Evolutionary conservation across 345 rosid species (phyloP).

Genomic region (Eucalyptus polyanthemos): DNA sequence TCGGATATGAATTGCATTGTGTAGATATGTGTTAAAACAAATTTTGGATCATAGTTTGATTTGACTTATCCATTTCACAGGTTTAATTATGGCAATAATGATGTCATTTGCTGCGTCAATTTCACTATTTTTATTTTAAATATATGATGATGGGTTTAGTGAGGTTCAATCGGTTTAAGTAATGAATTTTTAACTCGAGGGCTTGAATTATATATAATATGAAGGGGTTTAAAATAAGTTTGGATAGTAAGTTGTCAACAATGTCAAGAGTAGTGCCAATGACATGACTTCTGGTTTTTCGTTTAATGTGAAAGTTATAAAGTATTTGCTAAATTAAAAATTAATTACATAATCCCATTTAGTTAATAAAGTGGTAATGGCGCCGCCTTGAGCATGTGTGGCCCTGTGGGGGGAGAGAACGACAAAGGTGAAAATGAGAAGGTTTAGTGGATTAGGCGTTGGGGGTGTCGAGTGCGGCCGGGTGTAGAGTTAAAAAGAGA

Average conservation of each 20-base stretch:
- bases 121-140: too few relatives aligned
- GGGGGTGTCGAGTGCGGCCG: neutral
- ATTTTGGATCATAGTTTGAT: too few relatives aligned
- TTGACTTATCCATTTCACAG: fast-evolving
- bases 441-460: neutral
- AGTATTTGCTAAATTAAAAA: neutral
- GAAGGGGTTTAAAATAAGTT: neutral
- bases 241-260: neutral
- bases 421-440: neutral
- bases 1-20: too few relatives aligned
- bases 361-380: neutral
- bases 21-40: too few relatives aligned
- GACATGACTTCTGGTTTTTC: neutral
- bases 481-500: neutral
- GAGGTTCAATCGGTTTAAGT: neutral
- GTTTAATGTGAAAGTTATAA: neutral
- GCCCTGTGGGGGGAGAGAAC: neutral
- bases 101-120: too few relatives aligned
- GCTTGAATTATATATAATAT: neutral
- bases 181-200: neutral
- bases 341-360: neutral
- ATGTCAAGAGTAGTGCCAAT: neutral
- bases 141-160: neutral
- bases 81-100: too few relatives aligned
- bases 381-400: neutral